Conservation (phyloP, 2,329 filamentous ascomycete genomes). For the Paracamarosporium sp. region DNA sequence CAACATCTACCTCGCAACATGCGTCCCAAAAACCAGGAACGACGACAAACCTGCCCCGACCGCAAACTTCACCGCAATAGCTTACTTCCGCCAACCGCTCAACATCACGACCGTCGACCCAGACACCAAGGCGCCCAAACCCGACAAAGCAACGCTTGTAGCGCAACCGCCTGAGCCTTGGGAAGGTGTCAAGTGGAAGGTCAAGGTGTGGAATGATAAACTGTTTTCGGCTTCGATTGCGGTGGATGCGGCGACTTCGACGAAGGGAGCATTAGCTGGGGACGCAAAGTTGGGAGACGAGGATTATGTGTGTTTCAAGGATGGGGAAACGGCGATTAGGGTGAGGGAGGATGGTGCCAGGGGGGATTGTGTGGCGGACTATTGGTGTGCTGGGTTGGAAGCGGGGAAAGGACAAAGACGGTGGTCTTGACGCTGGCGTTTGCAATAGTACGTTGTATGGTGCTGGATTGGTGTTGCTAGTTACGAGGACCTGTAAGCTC, state of each 20-base stretch:
- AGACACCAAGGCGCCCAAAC: slow-evolving; percentile 4
- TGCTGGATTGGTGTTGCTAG: too few species aligned
- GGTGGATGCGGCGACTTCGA: neutral
- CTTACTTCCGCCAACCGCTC: slow-evolving; percentile 14
- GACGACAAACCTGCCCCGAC: neutral
- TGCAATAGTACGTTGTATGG: too few species aligned
- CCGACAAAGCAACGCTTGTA: slow-evolving; percentile 9
- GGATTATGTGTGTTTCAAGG: slow-evolving; percentile 12
- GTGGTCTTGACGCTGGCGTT: neutral
- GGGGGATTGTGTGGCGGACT: slow-evolving; percentile 14
- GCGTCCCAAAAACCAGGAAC: neutral
- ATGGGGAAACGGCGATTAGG: slow-evolving; percentile 10
- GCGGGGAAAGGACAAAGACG: neutral
- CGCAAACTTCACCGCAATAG: slow-evolving; percentile 13
- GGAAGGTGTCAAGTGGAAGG: slow-evolving; percentile 14
- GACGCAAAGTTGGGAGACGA: slow-evolving; percentile 6
- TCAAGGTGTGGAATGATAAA: slow-evolving; percentile 13
- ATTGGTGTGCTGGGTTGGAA: slow-evolving; percentile 14
- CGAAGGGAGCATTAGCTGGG: slow-evolving; percentile 12
- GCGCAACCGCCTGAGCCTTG: slow-evolving; percentile 9
- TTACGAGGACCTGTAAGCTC: too few species aligned
- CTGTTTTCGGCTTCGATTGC: slow-evolving; percentile 8
- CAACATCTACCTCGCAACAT: slow-evolving; percentile 19
- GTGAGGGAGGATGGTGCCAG: slow-evolving; percentile 8
- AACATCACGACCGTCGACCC: slow-evolving; percentile 3